These are phyloP conservation scores for Fagus sylvatica DNA, from an alignment of 306 rosid species.

Conservation along the genomic window DNA sequence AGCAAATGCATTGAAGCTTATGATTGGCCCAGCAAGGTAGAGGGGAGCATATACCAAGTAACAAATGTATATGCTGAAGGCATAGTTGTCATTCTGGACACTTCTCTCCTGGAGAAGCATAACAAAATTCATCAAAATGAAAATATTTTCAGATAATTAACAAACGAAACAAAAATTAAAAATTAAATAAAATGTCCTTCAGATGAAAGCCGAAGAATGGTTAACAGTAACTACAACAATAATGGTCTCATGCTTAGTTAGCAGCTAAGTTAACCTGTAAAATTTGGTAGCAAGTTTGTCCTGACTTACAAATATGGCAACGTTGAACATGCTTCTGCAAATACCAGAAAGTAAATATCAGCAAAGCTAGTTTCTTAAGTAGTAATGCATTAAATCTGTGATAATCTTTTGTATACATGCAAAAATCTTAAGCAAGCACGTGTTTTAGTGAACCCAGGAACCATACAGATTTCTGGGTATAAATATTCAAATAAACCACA, in stretches of 20 bases:
- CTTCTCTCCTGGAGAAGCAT: conserved; percentile 67
- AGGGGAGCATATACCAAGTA: conserved; percentile 91
- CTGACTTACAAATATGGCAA: conserved; percentile 76
- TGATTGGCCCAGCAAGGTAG: conserved; percentile 87
- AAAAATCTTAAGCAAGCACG: conserved; percentile 6
- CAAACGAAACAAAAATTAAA: neutral
- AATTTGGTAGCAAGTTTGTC: conserved; percentile 71
- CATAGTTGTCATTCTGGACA: conserved; percentile 56
- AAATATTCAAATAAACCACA: neutral
- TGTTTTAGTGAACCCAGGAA: neutral
- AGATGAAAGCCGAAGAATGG: conserved; percentile 14
- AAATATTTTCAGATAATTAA: conserved; percentile 5
- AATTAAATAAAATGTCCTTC: conserved; percentile 17
- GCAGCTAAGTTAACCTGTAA: conserved; percentile 74
- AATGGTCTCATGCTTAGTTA: conserved; percentile 21
- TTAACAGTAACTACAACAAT: conserved; percentile 18
- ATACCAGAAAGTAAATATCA: conserved; percentile 32
- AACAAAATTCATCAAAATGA: conserved; percentile 29
- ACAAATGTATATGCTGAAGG: conserved; percentile 62
- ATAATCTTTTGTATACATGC: conserved; percentile 12
- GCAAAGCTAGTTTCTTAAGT: conserved; percentile 2
- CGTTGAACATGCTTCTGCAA: conserved; percentile 81
- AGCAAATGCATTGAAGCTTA: conserved; percentile 95
- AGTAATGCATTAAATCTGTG: neutral
- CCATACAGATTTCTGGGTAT: neutral